Evolutionary conservation across 2,329 filamentous ascomycete genomes (phyloP).

Genomic region (Alternaria rosae): DNA sequence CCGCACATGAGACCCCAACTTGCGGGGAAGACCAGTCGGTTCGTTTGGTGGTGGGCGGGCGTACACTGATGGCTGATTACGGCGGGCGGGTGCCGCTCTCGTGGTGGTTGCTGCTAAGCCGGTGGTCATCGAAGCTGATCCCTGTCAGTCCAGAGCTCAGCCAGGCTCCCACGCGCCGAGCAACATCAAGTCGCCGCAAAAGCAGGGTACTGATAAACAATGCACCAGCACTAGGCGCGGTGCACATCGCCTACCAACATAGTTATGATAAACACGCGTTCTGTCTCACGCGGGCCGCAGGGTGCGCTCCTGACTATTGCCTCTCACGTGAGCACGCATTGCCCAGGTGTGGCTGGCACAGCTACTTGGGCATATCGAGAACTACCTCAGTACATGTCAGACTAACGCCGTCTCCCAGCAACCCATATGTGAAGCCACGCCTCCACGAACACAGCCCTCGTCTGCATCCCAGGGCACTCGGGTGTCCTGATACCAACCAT

Average conservation of each 20-base stretch:
- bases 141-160: neutral
- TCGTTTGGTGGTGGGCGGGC: constrained; percentile 3
- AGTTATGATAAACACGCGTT: constrained; percentile 12
- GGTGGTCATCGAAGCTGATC: constrained; percentile 19
- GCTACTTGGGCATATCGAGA: neutral
- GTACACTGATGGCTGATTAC: constrained; percentile 5
- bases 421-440: neutral
- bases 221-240: constrained; percentile 15
- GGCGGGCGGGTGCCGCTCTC: constrained; percentile 4
- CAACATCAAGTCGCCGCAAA: constrained; percentile 1
- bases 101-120: constrained; percentile 18
- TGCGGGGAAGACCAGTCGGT: neutral
- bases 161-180: constrained; percentile 19
- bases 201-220: constrained; percentile 7
- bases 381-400: neutral
- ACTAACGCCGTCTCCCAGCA: neutral
- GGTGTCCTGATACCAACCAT: constrained; percentile 9
- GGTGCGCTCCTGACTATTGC: constrained; percentile 21
- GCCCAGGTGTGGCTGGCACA: constrained; percentile 12
- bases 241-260: constrained; percentile 5
- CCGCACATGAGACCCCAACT: constrained; percentile 15
- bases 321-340: constrained; percentile 24
- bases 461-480: neutral
- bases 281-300: constrained; percentile 27
- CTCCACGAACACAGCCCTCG: neutral